Evolutionary conservation across 495 filamentous ascomycete species (phyloP), one percentile per base, ranked within the genome.

Genomic region (Extremus antarcticus): DNA sequence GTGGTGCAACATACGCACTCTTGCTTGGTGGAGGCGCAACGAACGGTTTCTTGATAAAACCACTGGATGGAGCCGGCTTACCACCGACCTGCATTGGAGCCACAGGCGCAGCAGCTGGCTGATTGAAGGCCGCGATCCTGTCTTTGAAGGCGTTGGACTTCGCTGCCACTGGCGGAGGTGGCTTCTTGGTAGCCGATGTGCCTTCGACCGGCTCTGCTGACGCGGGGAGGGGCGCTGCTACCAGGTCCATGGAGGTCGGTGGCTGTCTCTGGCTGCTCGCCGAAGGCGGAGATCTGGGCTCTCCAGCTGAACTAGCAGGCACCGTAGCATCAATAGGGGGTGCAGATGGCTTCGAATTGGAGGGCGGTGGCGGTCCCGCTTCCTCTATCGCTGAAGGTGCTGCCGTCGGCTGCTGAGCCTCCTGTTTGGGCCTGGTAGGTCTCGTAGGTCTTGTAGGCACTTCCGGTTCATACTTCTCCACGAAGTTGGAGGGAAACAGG

Each of bases 1-100:
- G 74, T 3, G 83, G 82, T 35, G 92, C 85, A 0, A 97, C 79
- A 63, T 88, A 98, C 1, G 94, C 84, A 75, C 96, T 84, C 59
- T 90, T 86, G 68, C 88, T 94, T 7, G 92, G 92, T 50, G 92
- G 92, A 25, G 94, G 89, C 1, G 92, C 85, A 55, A 98, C 92
- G 63, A 96, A 98, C n/a, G 92, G 89, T 69, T 97, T 97, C 76
- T 94, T 96, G 67, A 97, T 81, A 61, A 97, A 97, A 55, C 78
- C 77, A 47, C 78, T 76, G 23, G 79, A 73, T 43, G 75, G 65
- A 51, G 76, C 71, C 13, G 29, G 13, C 35, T 82, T 63, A 2
- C 79, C 78, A 57, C 79, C 75, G 13, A 89, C 88, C 62, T 95
- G 94, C 68, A 89, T 88, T 1, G 94, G 92, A 2, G 88, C 80